A percentile compares a stretch with the other conserved stretches of the same genome.
These are phyloP conservation scores for Cyclotella choctawhatcheeana DNA, from an alignment of 108 stramenopile genomes.

Conservation along the genomic window DNA sequence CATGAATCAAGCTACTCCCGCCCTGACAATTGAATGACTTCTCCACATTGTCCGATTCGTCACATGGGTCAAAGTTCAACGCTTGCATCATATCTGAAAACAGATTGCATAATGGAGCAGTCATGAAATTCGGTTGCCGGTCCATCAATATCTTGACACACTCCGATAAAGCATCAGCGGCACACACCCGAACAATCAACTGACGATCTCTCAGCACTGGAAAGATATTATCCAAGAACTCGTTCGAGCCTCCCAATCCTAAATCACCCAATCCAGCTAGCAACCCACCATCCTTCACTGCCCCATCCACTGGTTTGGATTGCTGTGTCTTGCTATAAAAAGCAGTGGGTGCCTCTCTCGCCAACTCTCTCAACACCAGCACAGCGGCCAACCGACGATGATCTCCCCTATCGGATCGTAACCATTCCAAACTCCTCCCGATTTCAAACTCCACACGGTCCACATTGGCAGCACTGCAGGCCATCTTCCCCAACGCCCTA, in stretches of 20 bases:
- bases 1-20: conserved; percentile 47
- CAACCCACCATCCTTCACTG: not conserved
- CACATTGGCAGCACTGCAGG: conserved; percentile 73
- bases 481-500: conserved; percentile 92
- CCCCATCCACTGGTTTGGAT: conserved; percentile 11
- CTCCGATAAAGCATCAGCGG: conserved; percentile 90
- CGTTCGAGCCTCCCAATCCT: conserved; percentile 67
- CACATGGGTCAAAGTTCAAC: conserved; percentile 34
- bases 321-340: conserved; percentile 88
- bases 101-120: conserved; percentile 72
- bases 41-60: conserved; percentile 8
- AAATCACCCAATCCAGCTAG: conserved; percentile 42
- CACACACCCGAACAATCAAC: conserved; percentile 89
- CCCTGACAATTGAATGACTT: conserved; percentile 4
- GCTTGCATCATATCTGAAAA: conserved; percentile 79
- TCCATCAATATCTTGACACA: conserved; percentile 83
- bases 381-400: conserved; percentile 86
- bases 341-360: conserved; percentile 89
- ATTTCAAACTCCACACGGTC: conserved; percentile 96
- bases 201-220: conserved; percentile 81
- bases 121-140: conserved; percentile 66
- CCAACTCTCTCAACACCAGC: conserved; percentile 87
- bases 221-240: conserved; percentile 91
- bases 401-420: conserved; percentile 80
- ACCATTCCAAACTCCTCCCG: conserved; percentile 91